Evolutionary conservation across 2,329 filamentous ascomycete species (phyloP).

Genomic region (Parastagonospora nodorum): DNA sequence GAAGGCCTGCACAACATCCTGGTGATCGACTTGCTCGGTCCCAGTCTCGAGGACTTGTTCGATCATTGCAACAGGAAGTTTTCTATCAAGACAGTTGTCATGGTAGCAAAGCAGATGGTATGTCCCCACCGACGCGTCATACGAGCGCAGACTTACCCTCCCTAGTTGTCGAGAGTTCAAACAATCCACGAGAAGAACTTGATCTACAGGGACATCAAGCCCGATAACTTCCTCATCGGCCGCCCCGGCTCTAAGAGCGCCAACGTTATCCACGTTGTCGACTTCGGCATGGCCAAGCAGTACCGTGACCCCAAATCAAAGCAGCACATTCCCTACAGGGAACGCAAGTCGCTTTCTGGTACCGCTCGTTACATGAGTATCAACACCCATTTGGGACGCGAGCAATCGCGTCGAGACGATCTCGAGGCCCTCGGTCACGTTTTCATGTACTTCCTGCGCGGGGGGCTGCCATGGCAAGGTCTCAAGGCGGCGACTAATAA

Average conservation of each 20-base stretch:
- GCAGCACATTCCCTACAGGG: slow-evolving; percentile 96
- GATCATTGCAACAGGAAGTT: slow-evolving; percentile 96
- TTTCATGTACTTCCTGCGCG: slow-evolving; percentile 72
- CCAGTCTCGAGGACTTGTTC: slow-evolving; percentile 94
- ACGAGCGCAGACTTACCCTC: slow-evolving; percentile 10
- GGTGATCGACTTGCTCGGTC: slow-evolving; percentile 93
- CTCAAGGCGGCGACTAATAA: slow-evolving; percentile 75
- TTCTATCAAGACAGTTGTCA: slow-evolving; percentile 95
- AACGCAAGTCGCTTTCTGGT: slow-evolving; percentile 94
- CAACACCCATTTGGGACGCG: slow-evolving; percentile 95
- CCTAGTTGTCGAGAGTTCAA: slow-evolving; percentile 83
- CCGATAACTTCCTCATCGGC: slow-evolving; percentile 98
- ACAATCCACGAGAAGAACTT: slow-evolving; percentile 98
- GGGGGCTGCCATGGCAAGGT: slow-evolving; percentile 70
- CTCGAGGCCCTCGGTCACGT: slow-evolving; percentile 80
- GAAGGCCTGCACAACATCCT: slow-evolving; percentile 98
- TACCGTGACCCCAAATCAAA: slow-evolving; percentile 99
- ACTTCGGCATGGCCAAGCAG: slow-evolving; percentile 99
- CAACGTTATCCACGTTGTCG: slow-evolving; percentile 97
- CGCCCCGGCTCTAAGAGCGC: slow-evolving; percentile 90
- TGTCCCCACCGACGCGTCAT: slow-evolving; percentile 28
- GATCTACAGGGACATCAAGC: slow-evolving; percentile 99
- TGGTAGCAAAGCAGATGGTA: slow-evolving; percentile 99
- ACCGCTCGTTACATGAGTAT: slow-evolving; percentile 99
- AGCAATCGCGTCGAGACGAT: slow-evolving; percentile 95